Percentiles rank a stretch among this genome's conserved stretches.
Conservation (phyloP, 805 yeast genomes). For the Scheffersomyces lignosus region DNA sequence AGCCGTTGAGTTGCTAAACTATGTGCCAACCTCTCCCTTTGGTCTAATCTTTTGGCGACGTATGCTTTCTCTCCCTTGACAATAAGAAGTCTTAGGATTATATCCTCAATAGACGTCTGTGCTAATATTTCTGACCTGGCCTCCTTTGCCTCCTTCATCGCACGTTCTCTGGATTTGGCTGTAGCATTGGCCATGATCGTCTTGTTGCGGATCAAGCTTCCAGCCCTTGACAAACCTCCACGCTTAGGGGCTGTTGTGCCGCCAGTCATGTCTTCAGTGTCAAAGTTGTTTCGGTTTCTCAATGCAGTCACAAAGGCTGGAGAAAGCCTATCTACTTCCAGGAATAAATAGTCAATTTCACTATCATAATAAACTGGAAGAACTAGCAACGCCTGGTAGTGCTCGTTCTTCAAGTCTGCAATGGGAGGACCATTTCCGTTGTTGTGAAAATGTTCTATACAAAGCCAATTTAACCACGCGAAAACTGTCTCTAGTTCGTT, state of each 20-base stretch:
- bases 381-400: conserved; percentile 62
- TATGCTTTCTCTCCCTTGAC: conserved; percentile 61
- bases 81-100: conserved; percentile 68
- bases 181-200: conserved; percentile 77
- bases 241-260: conserved; percentile 1
- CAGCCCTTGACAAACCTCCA: conserved; percentile 31
- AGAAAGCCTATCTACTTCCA: conserved; percentile 59
- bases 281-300: conserved; percentile 49
- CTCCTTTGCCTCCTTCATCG: conserved; percentile 20
- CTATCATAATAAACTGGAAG: conserved; percentile 67
- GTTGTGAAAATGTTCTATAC: conserved; percentile 74
- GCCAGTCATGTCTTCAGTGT: conserved; percentile 12
- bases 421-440: conserved; percentile 80
- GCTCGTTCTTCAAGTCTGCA: conserved; percentile 57
- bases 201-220: conserved; percentile 57
- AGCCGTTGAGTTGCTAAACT: conserved; percentile 54
- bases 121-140: conserved; percentile 39
- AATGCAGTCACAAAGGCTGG: conserved; percentile 53
- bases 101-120: conserved; percentile 56
- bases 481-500: conserved; percentile 68
- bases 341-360: conserved; percentile 44
- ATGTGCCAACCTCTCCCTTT: conserved; percentile 58
- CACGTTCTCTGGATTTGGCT: conserved; percentile 48
- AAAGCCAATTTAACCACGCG: conserved; percentile 65
- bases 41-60: conserved; percentile 59